Percentiles rank a stretch among this genome's conserved stretches.
Evolutionary conservation across 2,329 filamentous ascomycete genomes (phyloP).

Genomic region (Didymella pinodella): DNA sequence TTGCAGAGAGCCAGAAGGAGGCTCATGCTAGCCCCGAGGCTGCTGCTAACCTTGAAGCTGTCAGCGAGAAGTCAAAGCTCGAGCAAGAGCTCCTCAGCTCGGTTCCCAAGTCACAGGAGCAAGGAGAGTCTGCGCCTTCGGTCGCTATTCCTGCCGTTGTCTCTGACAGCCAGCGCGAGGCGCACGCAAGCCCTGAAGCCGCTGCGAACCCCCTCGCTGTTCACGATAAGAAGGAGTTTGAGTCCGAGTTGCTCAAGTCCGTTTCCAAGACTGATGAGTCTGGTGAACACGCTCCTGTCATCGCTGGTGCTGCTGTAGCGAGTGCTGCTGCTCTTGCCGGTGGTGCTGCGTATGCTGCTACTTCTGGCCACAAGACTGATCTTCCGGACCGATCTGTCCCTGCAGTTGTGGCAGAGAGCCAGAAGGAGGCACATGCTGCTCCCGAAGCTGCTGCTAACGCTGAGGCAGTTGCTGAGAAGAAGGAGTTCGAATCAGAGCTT

Average conservation of each 20-base stretch:
- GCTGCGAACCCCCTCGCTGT: conserved; percentile 70
- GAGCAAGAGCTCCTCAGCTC: conserved; percentile 70
- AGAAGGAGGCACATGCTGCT: conserved; percentile 67
- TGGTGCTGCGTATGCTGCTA: conserved; percentile 14
- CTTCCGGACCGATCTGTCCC: conserved; percentile 55
- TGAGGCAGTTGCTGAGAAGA: conserved; percentile 74
- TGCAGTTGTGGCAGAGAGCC: conserved; percentile 73
- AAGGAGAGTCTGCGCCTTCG: conserved; percentile 46
- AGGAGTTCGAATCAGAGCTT: conserved; percentile 74
- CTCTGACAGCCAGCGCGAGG: conserved; percentile 73
- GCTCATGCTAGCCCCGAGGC: conserved; percentile 70
- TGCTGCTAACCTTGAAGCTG: conserved; percentile 68
- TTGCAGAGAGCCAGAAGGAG: conserved; percentile 74
- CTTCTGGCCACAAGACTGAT: conserved; percentile 23
- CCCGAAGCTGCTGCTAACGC: conserved; percentile 72
- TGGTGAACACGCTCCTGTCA: conserved; percentile 42
- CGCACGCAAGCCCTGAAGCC: conserved; percentile 69
- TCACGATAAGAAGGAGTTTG: conserved; percentile 73
- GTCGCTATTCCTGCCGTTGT: conserved; percentile 47
- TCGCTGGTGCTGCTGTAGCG: conserved; percentile 19
- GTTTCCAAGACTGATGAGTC: conserved; percentile 53
- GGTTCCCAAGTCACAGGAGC: conserved; percentile 51
- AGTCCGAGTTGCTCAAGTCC: conserved; percentile 68
- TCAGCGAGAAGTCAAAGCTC: conserved; percentile 73
- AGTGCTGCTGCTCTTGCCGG: neutral